Conservation (phyloP, 345 rosid genomes). For the Eucalyptus tenuipes region DNA sequence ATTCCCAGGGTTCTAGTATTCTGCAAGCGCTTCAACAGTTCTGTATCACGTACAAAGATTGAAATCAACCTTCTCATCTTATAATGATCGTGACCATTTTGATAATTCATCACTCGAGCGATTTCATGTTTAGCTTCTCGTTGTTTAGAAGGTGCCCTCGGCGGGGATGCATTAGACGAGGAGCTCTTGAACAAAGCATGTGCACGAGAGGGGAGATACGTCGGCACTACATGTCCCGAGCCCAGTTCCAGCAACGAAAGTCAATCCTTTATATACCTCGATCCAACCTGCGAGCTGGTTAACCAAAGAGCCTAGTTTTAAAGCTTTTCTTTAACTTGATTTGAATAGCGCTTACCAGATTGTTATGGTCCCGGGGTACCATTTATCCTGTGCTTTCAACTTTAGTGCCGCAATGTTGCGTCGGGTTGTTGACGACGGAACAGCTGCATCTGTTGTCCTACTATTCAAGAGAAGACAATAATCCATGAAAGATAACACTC, state of each 20-base stretch:
- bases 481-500: not conserved
- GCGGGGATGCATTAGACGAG: not conserved
- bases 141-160: not conserved
- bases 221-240: not conserved
- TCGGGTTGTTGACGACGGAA: fast-evolving
- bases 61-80: not conserved
- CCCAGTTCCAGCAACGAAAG: not conserved
- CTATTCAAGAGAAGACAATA: not conserved
- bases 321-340: not conserved
- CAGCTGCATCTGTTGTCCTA: not conserved
- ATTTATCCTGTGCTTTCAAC: not conserved
- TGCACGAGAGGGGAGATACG: not conserved
- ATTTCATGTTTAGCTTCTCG: not conserved
- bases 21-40: not conserved
- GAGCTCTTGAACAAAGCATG: not conserved
- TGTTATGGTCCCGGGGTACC: not conserved
- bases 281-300: not conserved
- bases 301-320: not conserved
- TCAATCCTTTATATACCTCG: not conserved
- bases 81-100: fast-evolving
- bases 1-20: not conserved
- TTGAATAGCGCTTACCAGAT: not conserved
- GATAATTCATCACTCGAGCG: not conserved
- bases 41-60: not conserved
- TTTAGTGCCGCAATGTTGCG: not conserved